Conservation (phyloP, 2,329 filamentous ascomycete species). For the Diplodia seriata region DNA sequence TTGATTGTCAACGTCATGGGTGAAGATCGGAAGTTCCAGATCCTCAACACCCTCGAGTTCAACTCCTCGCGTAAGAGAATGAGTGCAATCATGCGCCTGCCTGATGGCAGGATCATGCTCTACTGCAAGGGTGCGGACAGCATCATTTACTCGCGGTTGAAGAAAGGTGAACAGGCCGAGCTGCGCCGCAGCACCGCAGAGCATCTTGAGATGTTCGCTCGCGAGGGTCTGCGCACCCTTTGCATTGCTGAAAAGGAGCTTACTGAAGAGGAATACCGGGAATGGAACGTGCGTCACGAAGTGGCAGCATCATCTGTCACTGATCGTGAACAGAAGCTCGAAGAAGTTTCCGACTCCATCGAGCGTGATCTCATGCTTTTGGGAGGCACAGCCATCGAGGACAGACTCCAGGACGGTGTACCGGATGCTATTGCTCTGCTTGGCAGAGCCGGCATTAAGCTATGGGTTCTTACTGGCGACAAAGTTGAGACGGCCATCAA, state of each 20-base stretch:
- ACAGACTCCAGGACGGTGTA: slow-evolving; percentile 94
- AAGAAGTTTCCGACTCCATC: slow-evolving; percentile 86
- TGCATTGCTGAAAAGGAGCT: slow-evolving; percentile 89
- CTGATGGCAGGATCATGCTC: slow-evolving; percentile 83
- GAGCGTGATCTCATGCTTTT: slow-evolving; percentile 88
- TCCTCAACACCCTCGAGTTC: slow-evolving; percentile 96
- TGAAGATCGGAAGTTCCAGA: slow-evolving; percentile 80
- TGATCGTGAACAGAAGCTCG: slow-evolving; percentile 90
- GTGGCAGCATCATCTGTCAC: slow-evolving; percentile 82
- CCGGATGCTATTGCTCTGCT: slow-evolving; percentile 93
- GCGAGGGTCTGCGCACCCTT: slow-evolving; percentile 91
- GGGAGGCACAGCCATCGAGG: slow-evolving; percentile 95
- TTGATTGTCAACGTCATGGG: slow-evolving; percentile 88
- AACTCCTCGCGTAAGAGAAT: slow-evolving; percentile 96
- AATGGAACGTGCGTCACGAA: slow-evolving; percentile 88
- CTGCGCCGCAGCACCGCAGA: slow-evolving; percentile 85
- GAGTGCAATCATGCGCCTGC: slow-evolving; percentile 97
- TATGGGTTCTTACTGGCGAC: slow-evolving; percentile 98
- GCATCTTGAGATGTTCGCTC: slow-evolving; percentile 94
- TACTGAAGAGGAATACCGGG: slow-evolving; percentile 79
- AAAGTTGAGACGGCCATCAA: slow-evolving; percentile 99
- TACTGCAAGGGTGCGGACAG: slow-evolving; percentile 99
- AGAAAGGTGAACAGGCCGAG: slow-evolving; percentile 82
- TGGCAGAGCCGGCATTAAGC: slow-evolving; percentile 92
- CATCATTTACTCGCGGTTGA: slow-evolving; percentile 92